These are phyloP conservation scores for Vaccinium corymbosum DNA, from an alignment of 148 eudicot species.

Conservation along the genomic window DNA sequence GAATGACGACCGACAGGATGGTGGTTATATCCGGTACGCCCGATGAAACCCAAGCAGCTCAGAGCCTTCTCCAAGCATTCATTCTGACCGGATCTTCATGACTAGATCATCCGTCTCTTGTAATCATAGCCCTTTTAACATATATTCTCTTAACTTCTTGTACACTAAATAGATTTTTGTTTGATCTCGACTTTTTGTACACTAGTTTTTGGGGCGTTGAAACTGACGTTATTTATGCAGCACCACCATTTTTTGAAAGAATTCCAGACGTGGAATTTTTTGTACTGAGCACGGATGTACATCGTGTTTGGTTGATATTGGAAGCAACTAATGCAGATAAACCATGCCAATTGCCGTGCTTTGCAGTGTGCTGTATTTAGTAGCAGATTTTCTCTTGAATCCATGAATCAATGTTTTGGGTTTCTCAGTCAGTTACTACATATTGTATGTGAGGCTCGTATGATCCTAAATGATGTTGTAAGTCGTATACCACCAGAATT, in stretches of 20 bases:
- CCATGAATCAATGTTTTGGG: background rate
- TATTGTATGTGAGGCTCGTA: background rate
- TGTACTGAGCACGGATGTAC: background rate
- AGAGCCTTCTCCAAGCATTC: slow-evolving; percentile 86
- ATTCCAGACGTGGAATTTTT: background rate
- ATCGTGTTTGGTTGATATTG: background rate
- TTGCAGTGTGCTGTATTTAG: background rate
- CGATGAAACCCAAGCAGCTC: slow-evolving; percentile 82
- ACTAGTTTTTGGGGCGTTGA: background rate
- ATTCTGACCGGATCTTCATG: slow-evolving; percentile 52
- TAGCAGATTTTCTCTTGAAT: background rate
- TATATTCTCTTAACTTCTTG: background rate
- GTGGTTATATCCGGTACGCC: slow-evolving; percentile 74
- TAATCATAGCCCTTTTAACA: background rate
- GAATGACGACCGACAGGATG: slow-evolving; percentile 37
- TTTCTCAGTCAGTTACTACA: background rate
- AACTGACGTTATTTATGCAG: background rate
- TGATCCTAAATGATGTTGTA: background rate
- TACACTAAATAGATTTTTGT: background rate
- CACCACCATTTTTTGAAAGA: background rate
- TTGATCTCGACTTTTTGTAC: background rate
- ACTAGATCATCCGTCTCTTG: slow-evolving; percentile 12
- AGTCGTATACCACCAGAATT: background rate
- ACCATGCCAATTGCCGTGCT: background rate
- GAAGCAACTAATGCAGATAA: background rate